Evolutionary conservation across 73 alveolate genomes (phyloP).

Genomic region (Paramecium sonneborni): DNA sequence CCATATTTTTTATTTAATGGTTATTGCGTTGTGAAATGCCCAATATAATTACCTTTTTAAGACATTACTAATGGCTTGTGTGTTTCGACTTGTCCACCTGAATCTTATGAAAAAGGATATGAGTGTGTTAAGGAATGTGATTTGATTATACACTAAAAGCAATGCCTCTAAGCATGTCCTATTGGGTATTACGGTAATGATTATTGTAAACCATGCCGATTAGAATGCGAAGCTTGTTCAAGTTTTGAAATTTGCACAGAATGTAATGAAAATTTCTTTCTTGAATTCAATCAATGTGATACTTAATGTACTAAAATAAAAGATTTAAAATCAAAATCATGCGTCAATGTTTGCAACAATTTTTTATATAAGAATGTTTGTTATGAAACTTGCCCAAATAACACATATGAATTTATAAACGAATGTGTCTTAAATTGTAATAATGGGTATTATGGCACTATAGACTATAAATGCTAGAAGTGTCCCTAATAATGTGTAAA

Average conservation of each 20-base stretch:
- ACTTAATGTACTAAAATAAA: neutral
- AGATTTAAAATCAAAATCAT: neutral
- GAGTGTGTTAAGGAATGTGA: neutral
- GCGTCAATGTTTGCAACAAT: neutral
- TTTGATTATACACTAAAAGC: neutral
- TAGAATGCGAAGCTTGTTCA: neutral
- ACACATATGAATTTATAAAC: neutral
- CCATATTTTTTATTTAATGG: neutral
- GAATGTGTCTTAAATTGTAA: neutral
- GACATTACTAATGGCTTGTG: neutral
- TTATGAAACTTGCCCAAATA: neutral
- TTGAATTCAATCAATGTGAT: neutral
- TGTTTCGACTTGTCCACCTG: neutral
- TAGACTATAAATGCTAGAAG: neutral
- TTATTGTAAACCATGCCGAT: neutral
- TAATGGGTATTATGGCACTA: neutral
- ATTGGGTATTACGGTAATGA: slow-evolving; percentile 7
- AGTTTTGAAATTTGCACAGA: neutral
- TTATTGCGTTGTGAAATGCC: neutral
- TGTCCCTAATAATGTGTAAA: neutral
- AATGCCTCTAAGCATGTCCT: neutral
- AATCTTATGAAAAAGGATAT: neutral
- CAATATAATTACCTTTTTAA: neutral
- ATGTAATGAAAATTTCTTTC: neutral
- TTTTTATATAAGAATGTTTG: neutral